Evolutionary conservation across 352 stramenopile genomes (phyloP).

Genomic region (Phytophthora podocarpi): DNA sequence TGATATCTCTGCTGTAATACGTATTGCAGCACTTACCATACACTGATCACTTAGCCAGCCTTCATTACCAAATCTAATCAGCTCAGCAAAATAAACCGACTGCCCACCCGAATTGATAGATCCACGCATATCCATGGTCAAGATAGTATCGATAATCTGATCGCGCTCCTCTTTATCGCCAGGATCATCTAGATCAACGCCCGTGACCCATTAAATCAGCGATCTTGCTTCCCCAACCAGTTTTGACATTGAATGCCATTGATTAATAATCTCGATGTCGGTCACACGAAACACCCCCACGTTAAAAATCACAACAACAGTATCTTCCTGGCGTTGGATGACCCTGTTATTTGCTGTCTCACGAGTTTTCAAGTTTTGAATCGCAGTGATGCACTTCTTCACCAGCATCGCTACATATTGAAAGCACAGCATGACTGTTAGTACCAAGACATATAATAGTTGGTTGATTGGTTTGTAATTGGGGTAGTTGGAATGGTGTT

Average conservation of each 20-base stretch:
- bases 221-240: neutral
- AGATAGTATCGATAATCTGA: neutral
- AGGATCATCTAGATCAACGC: neutral
- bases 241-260: neutral
- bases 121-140: neutral
- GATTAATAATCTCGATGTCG: neutral
- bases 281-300: neutral
- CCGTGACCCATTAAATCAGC: neutral
- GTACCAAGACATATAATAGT: neutral
- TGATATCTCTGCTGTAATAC: neutral
- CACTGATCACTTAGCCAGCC: conserved; percentile 4
- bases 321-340: too few relatives aligned
- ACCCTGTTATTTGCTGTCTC: neutral
- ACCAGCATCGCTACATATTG: neutral
- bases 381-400: neutral
- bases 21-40: neutral
- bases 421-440: too few relatives aligned
- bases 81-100: neutral
- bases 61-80: neutral
- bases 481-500: neutral
- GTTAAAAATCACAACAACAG: neutral
- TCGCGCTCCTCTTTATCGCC: neutral
- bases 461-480: neutral
- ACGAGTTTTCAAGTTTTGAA: neutral
- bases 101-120: conserved; percentile 1